Evolutionary conservation across 2,329 filamentous ascomycete genomes (phyloP), one percentile per base, ranked within the genome.

Genomic region (Beauveria asiatica): DNA sequence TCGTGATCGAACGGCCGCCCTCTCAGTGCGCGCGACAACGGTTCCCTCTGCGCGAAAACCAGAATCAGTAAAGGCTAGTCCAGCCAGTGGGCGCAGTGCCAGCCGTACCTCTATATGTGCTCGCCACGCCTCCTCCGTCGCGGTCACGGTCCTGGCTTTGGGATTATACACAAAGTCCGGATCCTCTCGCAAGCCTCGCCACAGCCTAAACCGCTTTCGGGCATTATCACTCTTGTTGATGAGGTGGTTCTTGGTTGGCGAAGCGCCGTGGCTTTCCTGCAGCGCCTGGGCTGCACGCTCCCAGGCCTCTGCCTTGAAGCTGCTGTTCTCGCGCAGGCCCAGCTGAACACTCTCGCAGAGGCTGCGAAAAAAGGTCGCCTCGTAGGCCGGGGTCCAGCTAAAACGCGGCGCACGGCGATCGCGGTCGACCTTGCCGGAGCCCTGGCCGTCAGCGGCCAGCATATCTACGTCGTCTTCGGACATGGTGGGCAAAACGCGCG

Each of bases 191-290:
- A 85, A 70, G 23, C 82, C 81, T 19, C 82, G 73, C 82, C 82
- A 85, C 57, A 84, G 73, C n/a, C 82, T 80, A 63, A 84, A 85
- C 66, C 82, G 81, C 70, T 85, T 85, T 55, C 82, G 77, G 62
- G 82, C 82, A 69, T 85, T 85, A 71, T 85, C 82, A 64, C 80
- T 83, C 72, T 85, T 85, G 74, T 85, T 85, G 70, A 85, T 83
- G 41, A 85, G 78, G 59, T 85, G 82, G 65, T 77, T 80, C 72
- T 84, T 84, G 63, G 82, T 78, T n/a, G 82, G 81, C 63, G 77
- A 83, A 50, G 82, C 81, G 66, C 75, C 75, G 66, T 84, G 82
- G 58, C 76, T 77, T 33, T 81, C 79, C 70, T 80, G 77, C 59
- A 85, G 71, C 37, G 80, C 81, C 51, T 76, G 73, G 59, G 78